phyloP scores from a whole-genome alignment of 23 red algal genomes.

The Gracilaria vermiculophylla region DNA sequence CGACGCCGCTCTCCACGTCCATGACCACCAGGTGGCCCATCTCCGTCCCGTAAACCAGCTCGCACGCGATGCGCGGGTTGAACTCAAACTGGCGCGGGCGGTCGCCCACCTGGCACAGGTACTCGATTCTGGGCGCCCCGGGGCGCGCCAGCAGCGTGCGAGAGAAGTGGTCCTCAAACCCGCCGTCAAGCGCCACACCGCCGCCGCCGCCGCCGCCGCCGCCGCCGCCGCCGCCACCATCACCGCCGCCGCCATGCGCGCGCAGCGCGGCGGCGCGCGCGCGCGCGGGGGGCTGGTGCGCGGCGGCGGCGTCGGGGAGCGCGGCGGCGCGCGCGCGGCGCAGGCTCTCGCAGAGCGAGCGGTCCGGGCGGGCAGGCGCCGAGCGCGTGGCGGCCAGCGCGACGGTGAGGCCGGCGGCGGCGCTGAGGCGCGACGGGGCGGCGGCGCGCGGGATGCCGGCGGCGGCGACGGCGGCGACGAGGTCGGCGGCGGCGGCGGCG shows the following conservation, averaged over 20 bases:
- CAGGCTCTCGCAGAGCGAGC: not conserved
- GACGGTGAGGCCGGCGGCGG: not conserved
- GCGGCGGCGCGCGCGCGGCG: slow-evolving; percentile 2
- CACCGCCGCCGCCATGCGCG: not conserved
- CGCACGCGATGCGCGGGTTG: slow-evolving; percentile 68
- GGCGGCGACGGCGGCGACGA: slow-evolving; percentile 37
- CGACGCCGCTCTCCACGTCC: slow-evolving; percentile 41
- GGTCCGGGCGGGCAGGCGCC: not conserved
- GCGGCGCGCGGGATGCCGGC: slow-evolving; percentile 13
- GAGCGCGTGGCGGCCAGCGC: not conserved
- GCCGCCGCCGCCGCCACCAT: not conserved
- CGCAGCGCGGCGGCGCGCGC: not conserved
- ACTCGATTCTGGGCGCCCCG: slow-evolving; percentile 57
- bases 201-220: not conserved
- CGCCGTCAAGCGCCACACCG: not conserved
- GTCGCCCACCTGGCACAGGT: slow-evolving; percentile 23
- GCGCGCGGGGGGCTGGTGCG: not conserved
- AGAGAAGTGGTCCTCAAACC: slow-evolving; percentile 27
- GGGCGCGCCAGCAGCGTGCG: slow-evolving; percentile 9
- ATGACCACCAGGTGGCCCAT: slow-evolving; percentile 76
- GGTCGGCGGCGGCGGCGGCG: not conserved
- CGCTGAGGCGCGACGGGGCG: not conserved
- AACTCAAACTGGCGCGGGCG: slow-evolving; percentile 97
- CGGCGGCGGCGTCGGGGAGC: too few relatives aligned
- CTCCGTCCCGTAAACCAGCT: slow-evolving; percentile 83